phyloP scores from a whole-genome alignment of 2,329 filamentous ascomycete genomes.

The Fonsecaea multimorphosa region DNA sequence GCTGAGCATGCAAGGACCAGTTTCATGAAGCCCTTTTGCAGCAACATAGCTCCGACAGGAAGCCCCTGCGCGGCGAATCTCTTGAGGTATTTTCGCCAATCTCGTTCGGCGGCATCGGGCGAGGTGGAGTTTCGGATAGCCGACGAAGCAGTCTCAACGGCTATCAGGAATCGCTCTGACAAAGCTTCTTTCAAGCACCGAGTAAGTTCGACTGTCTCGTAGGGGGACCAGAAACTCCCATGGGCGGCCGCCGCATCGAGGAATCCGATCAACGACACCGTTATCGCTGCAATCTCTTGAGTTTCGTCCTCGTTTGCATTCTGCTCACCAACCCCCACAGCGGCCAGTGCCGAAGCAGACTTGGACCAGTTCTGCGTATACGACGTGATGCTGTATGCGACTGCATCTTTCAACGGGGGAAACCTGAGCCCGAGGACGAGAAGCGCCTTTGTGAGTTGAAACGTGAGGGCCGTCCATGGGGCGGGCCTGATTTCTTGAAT shows the following conservation, averaged over 20 bases:
- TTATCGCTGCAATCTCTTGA: conserved; percentile 73
- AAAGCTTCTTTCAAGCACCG: conserved; percentile 74
- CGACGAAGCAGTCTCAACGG: conserved; percentile 87
- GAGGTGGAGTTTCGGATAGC: conserved; percentile 81
- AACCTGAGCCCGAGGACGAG: conserved; percentile 80
- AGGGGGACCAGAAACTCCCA: conserved; percentile 78
- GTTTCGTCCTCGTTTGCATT: conserved; percentile 63
- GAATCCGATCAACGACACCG: conserved; percentile 88
- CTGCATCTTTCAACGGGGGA: conserved; percentile 68
- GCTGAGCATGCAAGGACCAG: conserved; percentile 80
- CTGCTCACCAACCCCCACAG: conserved; percentile 61
- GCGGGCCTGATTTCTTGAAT: conserved; percentile 83
- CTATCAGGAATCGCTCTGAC: conserved; percentile 82
- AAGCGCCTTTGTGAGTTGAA: conserved; percentile 78
- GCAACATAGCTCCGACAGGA: conserved; percentile 86
- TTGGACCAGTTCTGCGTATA: conserved; percentile 75
- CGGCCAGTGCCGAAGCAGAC: conserved; percentile 63
- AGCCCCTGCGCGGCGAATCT: conserved; percentile 80
- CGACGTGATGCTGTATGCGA: conserved; percentile 69
- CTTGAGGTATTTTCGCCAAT: conserved; percentile 86
- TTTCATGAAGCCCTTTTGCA: conserved; percentile 87
- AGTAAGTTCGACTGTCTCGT: conserved; percentile 75
- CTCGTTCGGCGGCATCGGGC: conserved; percentile 69
- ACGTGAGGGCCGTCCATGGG: conserved; percentile 83
- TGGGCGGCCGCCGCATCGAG: conserved; percentile 80